Conservation (phyloP, 164 flowering plant species). For the Magnolia kwangsiensis region DNA sequence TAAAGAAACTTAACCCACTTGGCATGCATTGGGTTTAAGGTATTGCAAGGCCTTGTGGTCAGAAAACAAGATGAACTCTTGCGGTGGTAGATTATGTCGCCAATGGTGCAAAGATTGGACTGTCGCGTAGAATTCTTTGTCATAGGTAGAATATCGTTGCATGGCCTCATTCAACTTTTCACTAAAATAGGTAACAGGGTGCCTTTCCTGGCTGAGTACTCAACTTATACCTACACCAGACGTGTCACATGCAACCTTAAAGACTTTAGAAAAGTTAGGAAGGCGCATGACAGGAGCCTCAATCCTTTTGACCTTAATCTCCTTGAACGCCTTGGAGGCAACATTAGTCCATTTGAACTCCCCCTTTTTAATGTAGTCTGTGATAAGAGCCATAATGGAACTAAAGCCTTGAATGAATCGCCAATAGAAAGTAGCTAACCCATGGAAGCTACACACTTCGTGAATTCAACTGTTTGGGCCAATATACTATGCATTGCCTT, state of each 20-base stretch:
- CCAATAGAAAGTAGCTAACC: neutral
- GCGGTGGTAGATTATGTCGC: neutral
- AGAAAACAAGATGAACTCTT: neutral
- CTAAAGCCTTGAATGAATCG: neutral
- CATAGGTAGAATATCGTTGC: neutral
- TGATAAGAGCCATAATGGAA: neutral
- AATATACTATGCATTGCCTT: neutral
- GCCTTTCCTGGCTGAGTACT: neutral
- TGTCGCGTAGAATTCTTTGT: neutral
- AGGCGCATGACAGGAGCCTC: neutral
- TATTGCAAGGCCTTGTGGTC: neutral
- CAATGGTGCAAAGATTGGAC: neutral
- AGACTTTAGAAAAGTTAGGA: neutral
- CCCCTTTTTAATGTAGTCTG: neutral
- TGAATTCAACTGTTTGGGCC: neutral
- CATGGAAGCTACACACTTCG: neutral
- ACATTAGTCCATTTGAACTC: neutral
- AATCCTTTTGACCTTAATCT: neutral
- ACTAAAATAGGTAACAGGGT: neutral
- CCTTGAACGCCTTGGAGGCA: neutral
- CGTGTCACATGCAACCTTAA: neutral
- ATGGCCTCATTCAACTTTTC: neutral
- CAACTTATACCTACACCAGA: neutral
- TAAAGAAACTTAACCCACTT: neutral
- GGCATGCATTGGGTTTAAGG: neutral